Evolutionary conservation across 2,329 filamentous ascomycete species (phyloP).

Genomic region (Cadophora malorum): DNA sequence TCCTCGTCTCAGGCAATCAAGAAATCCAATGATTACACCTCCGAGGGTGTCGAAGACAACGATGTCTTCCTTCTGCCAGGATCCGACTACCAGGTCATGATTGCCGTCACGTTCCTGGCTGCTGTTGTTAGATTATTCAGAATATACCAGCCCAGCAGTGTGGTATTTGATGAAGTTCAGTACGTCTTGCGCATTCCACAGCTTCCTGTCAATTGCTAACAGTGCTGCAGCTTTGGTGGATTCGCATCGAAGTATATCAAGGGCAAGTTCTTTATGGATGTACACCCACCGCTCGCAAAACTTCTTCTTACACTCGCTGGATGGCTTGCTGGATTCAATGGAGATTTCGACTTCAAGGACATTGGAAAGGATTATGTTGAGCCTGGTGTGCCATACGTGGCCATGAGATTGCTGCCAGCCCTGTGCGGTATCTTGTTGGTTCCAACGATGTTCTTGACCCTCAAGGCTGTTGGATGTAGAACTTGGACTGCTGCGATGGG

Average conservation of each 20-base stretch:
- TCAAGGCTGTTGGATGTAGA: constrained; percentile 89
- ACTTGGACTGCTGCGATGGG: constrained; percentile 85
- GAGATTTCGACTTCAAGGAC: constrained; percentile 98
- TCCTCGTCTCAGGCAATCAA: constrained; percentile 31
- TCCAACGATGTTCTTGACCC: constrained; percentile 90
- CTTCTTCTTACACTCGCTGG: constrained; percentile 94
- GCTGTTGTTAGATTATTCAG: constrained; percentile 86
- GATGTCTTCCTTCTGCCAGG: constrained; percentile 87
- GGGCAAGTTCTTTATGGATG: constrained; percentile 99
- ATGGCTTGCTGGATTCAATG: constrained; percentile 93
- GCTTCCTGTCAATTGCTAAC: constrained; percentile 31
- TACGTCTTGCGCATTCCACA: constrained; percentile 57
- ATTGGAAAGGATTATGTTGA: constrained; percentile 99
- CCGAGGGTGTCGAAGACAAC: constrained; percentile 83
- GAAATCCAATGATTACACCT: constrained; percentile 66
- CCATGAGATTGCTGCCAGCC: constrained; percentile 94
- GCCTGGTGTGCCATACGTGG: constrained; percentile 92
- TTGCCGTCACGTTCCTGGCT: constrained; percentile 75
- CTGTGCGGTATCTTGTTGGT: constrained; percentile 87
- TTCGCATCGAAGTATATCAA: constrained; percentile 99
- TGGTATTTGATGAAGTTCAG: constrained; percentile 99
- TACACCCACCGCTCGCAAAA: constrained; percentile 97
- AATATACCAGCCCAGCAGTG: constrained; percentile 94
- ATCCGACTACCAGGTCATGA: constrained; percentile 82
- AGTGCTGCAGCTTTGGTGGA: constrained; percentile 79